These are phyloP conservation scores for Boletus fagicola DNA, from an alignment of 768 basidiomycete genomes.

Conservation along the genomic window DNA sequence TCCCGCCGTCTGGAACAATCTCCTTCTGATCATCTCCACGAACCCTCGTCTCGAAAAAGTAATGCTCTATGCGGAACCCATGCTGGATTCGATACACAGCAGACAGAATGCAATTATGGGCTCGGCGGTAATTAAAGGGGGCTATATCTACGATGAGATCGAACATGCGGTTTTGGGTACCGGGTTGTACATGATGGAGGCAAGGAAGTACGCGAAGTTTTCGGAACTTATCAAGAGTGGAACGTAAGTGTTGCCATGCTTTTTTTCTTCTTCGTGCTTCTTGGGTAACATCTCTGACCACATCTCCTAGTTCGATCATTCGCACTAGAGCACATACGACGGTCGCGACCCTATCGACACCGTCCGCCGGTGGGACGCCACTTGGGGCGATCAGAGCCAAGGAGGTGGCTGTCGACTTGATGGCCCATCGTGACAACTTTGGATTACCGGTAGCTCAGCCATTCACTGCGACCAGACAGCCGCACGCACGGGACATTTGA, in stretches of 20 bases:
- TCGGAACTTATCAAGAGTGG: slow-evolving; percentile 54
- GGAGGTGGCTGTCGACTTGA: slow-evolving; percentile 54
- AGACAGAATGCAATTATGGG: background rate
- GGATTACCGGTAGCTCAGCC: background rate
- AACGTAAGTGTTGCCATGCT: slow-evolving; percentile 38
- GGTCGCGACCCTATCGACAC: slow-evolving; percentile 18
- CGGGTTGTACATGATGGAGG: slow-evolving; percentile 57
- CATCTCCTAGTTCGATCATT: slow-evolving; percentile 30
- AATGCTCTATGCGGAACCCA: slow-evolving; percentile 33
- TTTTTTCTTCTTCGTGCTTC: slow-evolving; percentile 9
- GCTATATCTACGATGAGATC: slow-evolving; percentile 7
- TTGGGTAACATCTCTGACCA: background rate
- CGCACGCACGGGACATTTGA: slow-evolving; percentile 2
- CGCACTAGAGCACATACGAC: slow-evolving; percentile 39
- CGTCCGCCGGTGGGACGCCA: slow-evolving; percentile 18
- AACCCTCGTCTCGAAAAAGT: slow-evolving; percentile 52
- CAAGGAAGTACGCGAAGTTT: slow-evolving; percentile 49
- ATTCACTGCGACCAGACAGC: background rate
- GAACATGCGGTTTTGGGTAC: slow-evolving; percentile 43
- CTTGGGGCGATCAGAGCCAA: slow-evolving; percentile 64
- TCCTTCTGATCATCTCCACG: slow-evolving; percentile 46
- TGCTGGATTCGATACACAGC: slow-evolving; percentile 7
- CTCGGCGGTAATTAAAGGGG: slow-evolving; percentile 15
- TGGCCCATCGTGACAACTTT: slow-evolving; percentile 3
- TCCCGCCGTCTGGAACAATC: slow-evolving; percentile 58